Evolutionary conservation across 352 stramenopile species (phyloP), one percentile per base, ranked within the genome.

Genomic region (Aphanomyces invadans): DNA sequence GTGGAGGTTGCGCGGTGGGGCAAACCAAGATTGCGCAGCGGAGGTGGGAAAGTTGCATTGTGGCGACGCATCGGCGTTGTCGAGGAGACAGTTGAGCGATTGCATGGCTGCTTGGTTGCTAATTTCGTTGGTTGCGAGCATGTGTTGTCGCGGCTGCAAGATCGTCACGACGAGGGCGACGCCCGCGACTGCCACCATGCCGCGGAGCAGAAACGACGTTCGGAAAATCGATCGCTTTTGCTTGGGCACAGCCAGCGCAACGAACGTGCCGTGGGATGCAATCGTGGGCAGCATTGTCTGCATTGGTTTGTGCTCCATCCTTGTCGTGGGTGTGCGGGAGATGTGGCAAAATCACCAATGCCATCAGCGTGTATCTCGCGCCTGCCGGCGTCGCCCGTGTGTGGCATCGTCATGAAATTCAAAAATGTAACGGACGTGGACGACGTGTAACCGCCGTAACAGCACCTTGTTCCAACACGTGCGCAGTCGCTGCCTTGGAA

Each of bases 1-100:
- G 53, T 83, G 73, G 39, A 88, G 56, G 53, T 81, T 84, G 59
- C 78, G 77, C 17, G 81, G 80, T 31, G 80, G 77, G 11, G 60
- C 60, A 44, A 67, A 57, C 60, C 60, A 67, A 19, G 60, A 67
- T 57, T 67, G 60, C 10, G 48, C 60, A 11, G 9, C 29, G 19
- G 60, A 67, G 26, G n/a, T 42, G 11, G 21, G 29, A 44, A 51
- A 67, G 17, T 57, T 23, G 29, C 49, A 57, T 5, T 19, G 49
- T 26, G 49, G 49, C 1, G 49, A 57, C 2, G 46, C 15, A 15
- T n/a, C 29, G 25, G 12, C 1, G 49, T 57, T n/a, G 11, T 4
- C 4, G 2, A 1, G 49, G 9, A 57, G 15, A 26, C 49, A 1
- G 49, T 42, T 42, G 7, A 42, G 36, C 7, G 7, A 15, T 15